Conservation (phyloP, 2,329 filamentous ascomycete genomes). For the Clarireedia homoeocarpa region DNA sequence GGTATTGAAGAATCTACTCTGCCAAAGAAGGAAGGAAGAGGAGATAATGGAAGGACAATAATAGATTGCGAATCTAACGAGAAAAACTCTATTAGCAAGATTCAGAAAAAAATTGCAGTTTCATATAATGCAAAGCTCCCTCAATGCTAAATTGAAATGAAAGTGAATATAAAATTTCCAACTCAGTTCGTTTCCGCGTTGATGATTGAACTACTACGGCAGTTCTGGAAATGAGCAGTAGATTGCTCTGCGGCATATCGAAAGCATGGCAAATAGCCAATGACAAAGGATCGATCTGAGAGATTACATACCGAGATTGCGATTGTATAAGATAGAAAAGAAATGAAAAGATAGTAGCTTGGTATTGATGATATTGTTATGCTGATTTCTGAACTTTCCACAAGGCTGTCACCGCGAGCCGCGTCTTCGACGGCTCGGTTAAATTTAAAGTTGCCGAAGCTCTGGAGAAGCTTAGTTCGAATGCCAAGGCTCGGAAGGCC, state of each 20-base stretch:
- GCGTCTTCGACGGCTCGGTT: not conserved
- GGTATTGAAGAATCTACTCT: not conserved
- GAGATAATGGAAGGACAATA: not conserved
- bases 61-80: not conserved
- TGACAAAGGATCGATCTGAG: no score
- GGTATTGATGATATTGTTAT: not conserved
- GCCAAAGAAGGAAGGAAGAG: not conserved
- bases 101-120: not conserved
- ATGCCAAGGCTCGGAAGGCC: not conserved
- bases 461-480: not conserved
- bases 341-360: not conserved
- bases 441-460: not conserved
- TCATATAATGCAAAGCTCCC: not conserved
- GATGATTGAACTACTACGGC: no score
- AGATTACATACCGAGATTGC: not conserved
- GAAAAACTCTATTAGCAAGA: not conserved
- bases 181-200: not conserved
- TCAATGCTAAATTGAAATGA: not conserved
- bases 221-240: not conserved
- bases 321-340: not conserved
- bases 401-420: not conserved
- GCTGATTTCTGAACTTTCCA: not conserved
- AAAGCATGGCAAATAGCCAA: no score
- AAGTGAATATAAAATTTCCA: not conserved
- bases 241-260: no score